Percentiles rank a stretch among this genome's conserved stretches.
Conservation (phyloP, 1,284 basidiomycete species). For the Schizophyllum amplum region DNA sequence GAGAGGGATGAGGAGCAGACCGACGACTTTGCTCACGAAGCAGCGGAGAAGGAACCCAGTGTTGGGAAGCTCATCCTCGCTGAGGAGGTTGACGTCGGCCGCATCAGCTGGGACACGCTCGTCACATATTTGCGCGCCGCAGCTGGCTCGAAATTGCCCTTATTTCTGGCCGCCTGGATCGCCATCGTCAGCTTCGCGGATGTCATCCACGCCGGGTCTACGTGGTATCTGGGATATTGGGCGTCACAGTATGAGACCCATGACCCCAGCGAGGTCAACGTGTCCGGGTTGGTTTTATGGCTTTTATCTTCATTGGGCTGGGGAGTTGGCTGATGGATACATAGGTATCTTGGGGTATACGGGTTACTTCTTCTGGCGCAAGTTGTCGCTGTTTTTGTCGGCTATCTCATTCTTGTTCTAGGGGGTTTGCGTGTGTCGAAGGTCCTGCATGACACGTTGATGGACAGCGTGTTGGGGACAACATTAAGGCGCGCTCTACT, state of each 20-base stretch:
- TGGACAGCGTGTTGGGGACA: slow-evolving; percentile 49
- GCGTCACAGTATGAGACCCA: slow-evolving; percentile 31
- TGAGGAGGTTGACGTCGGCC: slow-evolving; percentile 56
- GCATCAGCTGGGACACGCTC: slow-evolving; percentile 28
- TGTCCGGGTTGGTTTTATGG: slow-evolving; percentile 10
- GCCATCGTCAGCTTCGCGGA: slow-evolving; percentile 16
- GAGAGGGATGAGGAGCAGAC: slow-evolving; percentile 23
- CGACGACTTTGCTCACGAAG: slow-evolving; percentile 16
- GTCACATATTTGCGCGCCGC: slow-evolving; percentile 11
- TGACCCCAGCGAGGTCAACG: slow-evolving; percentile 20
- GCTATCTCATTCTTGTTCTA: slow-evolving; percentile 19
- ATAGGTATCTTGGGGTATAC: neutral
- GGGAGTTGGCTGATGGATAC: neutral
- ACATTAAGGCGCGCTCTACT: slow-evolving; percentile 24
- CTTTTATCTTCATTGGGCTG: no score
- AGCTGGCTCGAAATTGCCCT: slow-evolving; percentile 30
- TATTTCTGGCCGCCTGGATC: slow-evolving; percentile 30
- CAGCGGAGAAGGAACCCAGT: slow-evolving; percentile 30
- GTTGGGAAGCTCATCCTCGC: slow-evolving; percentile 44
- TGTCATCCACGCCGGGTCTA: slow-evolving; percentile 23
- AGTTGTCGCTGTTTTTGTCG: neutral
- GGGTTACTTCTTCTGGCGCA: neutral
- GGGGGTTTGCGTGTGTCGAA: slow-evolving; percentile 44
- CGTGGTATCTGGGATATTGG: slow-evolving; percentile 43
- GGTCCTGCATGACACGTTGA: slow-evolving; percentile 47